Evolutionary conservation across 2,329 filamentous ascomycete genomes (phyloP), one percentile per base, ranked within the genome.

Genomic region (Claviceps pazoutovae): DNA sequence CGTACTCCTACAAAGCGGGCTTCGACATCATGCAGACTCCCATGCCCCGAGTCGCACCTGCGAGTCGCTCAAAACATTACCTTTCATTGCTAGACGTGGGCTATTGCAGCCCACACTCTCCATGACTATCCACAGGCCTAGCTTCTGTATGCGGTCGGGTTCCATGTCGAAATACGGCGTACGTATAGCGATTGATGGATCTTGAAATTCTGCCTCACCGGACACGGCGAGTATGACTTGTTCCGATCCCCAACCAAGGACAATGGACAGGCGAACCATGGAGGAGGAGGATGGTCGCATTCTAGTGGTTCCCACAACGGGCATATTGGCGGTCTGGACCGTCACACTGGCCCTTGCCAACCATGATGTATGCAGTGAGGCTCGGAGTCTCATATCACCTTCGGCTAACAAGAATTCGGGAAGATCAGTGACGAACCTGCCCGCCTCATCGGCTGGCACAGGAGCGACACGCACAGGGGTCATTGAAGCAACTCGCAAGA

Each of bases 101-200:
- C 62, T 60, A 23, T 62, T 72, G 11, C 75, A 77, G n/a, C 82
- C 85, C 60, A 91, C 76, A 57, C 85, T 77, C 67, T 96, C 89
- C 43, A 96, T 71, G 5, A 95, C 83, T 50, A 96, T 71, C 84
- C 86, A 94, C 53, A 89, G 65, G 17, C 82, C 82, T 19, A 77
- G 76, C 9, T 67, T 68, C 34, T 67, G 68, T 53, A 73, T 70
- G 56, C 76, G 67, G n/a, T 71, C 74, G 0, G 87, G 84, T 45
- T 82, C 80, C 43, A 95, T 68, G 66, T 94, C 84, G 49, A 94
- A 75, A 56, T 91, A 83, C 14, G 79, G 73, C 1, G 85, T 86
- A 48, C 86, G 76, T 26, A 94, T 74, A 0, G 80, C 80, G 53
- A 75, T 72, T 5, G 75, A 74, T 19, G 75, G 75, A 65, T 94